Percentiles rank a stretch among this genome's conserved stretches.
Evolutionary conservation across 2,329 filamentous ascomycete species (phyloP).

Genomic region (Aureobasidium sp.): DNA sequence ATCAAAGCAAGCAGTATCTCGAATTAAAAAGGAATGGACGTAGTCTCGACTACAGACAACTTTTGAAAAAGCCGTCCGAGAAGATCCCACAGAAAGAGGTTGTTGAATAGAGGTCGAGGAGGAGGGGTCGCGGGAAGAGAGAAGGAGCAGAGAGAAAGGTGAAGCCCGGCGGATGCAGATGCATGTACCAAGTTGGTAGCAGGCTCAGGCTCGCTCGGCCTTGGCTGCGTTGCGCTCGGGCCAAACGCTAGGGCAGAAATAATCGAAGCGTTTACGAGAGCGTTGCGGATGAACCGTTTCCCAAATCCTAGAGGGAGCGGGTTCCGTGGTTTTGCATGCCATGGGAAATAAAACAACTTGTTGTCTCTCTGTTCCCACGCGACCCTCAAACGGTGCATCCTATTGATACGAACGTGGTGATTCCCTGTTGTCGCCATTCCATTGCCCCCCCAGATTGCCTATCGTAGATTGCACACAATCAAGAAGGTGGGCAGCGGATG

Average conservation of each 20-base stretch:
- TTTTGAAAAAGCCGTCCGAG: slow-evolving; percentile 5
- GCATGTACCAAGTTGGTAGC: slow-evolving; percentile 10
- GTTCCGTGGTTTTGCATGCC: neutral
- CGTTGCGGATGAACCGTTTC: neutral
- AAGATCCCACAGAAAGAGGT: slow-evolving; percentile 6
- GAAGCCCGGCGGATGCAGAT: slow-evolving; percentile 3
- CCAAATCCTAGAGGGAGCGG: neutral
- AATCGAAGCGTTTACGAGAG: slow-evolving; percentile 8
- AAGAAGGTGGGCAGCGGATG: neutral
- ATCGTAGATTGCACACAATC: neutral
- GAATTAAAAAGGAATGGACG: slow-evolving; percentile 15
- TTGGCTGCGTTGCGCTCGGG: slow-evolving; percentile 5
- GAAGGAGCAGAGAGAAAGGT: slow-evolving; percentile 4
- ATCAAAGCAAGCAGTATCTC: slow-evolving; percentile 12
- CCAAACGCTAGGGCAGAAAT: slow-evolving; percentile 6
- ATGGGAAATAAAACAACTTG: neutral
- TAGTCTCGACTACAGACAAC: slow-evolving; percentile 11
- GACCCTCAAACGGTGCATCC: neutral
- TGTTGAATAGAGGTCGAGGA: slow-evolving; percentile 4
- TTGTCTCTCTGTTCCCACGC: neutral
- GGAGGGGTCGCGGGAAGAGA: slow-evolving; percentile 11
- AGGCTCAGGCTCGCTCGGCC: slow-evolving; percentile 9
- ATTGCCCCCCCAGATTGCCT: neutral
- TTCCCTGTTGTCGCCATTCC: neutral
- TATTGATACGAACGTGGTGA: neutral